A percentile compares a stretch with the other conserved stretches of the same genome.
Conservation (phyloP, 2,329 filamentous ascomycete genomes). For the Ceratocystiopsis minuta region DNA sequence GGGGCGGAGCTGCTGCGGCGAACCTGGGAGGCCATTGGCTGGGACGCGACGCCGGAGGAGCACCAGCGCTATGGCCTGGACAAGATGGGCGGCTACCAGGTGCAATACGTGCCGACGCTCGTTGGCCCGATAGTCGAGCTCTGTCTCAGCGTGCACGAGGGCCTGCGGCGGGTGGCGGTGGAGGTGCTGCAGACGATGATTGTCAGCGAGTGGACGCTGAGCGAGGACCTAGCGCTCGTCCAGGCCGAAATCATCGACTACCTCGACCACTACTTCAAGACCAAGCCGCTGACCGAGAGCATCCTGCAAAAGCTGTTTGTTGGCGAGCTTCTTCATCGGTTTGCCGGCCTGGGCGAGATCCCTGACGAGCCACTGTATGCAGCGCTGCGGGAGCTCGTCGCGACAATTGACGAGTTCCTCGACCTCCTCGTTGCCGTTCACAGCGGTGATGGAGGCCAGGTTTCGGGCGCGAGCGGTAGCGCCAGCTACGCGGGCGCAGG, state of each 20-base stretch:
- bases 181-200: conserved; percentile 96
- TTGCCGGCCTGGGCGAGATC: conserved; percentile 48
- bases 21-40: conserved; percentile 91
- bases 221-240: conserved; percentile 76
- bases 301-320: conserved; percentile 88
- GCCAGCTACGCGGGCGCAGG: no score
- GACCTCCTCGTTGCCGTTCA: conserved; percentile 84
- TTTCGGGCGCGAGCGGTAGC: not conserved
- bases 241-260: conserved; percentile 96
- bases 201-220: conserved; percentile 91
- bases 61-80: conserved; percentile 56
- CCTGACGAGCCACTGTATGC: conserved; percentile 56
- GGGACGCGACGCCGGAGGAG: conserved; percentile 77
- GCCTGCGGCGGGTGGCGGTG: conserved; percentile 73
- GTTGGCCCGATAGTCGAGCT: conserved; percentile 85
- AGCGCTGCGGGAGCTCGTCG: conserved; percentile 62
- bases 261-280: conserved; percentile 76
- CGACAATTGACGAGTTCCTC: conserved; percentile 74
- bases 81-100: conserved; percentile 89
- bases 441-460: conserved; percentile 42
- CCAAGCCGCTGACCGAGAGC: conserved; percentile 71
- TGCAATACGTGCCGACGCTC: conserved; percentile 88
- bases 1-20: conserved; percentile 70
- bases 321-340: conserved; percentile 63
- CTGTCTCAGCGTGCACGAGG: conserved; percentile 88